Base-by-base conservation (phyloP, 257 asterid species). In the Nicotiana sylvestris region DNA sequence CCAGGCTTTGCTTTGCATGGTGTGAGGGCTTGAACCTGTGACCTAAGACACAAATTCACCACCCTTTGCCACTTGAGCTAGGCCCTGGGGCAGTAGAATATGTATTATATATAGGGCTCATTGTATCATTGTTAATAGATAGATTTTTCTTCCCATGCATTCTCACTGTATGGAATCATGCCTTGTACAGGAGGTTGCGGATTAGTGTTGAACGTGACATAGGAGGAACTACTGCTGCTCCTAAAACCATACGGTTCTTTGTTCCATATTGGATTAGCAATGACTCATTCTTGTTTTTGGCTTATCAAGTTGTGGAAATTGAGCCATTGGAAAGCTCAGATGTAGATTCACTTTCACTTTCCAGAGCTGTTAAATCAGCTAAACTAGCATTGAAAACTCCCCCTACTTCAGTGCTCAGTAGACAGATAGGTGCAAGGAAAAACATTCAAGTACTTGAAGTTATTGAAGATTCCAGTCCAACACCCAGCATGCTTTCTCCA, bases 211-310 rank as follows among this genome's bases (percentile, higher is more conserved):
- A 96, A 87, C 97, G 98, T 82, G 97, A 94, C 86, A 85, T 94
- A 86, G 99, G 99, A 55, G 99, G 98, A 82, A 90, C 94, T 76
- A 86, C 93, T 53, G 97, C 98, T 88, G 88, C 98, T 80, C 97
- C 97, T n/a, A 96, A 96, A 91, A 94, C 93, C 86, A 88, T 96
- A 72, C 91, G 98, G 88, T 91, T 96, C 84, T 96, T 93, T 87
- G 98, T 96, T 84, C 99, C 99, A n/a, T 96, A 96, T 85, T 96
- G 99, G 98, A 92, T 96, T 87, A 89, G 86, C 85, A 96, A 96
- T 60, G 97, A 91, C 35, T 85, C 97, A 74, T 93, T 87, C 88
- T 90, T 96, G 87, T 82, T 90, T 39, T 88, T 96, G 90, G 90
- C 97, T 83, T 96, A 92, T 88, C 92, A 92, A 84, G 97, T 96